Conservation (phyloP, 768 basidiomycete species). For the Termitomyces sp. region DNA sequence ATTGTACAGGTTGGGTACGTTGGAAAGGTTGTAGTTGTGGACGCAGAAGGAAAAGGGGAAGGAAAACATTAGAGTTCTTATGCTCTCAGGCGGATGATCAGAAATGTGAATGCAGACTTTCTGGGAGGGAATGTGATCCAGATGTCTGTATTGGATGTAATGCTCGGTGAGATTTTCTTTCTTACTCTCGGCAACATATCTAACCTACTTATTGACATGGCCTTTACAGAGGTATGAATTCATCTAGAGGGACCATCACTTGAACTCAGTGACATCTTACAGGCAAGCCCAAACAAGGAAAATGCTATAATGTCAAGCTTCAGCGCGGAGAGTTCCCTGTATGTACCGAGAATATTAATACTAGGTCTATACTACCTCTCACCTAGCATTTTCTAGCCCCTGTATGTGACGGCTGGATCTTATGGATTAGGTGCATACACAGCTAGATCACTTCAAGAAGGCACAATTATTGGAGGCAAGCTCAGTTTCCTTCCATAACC, state of each 20-base stretch:
- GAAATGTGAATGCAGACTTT: slow-evolving; percentile 33
- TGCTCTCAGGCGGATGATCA: slow-evolving; percentile 13
- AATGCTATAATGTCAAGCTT: slow-evolving; percentile 16
- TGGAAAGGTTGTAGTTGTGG: slow-evolving; percentile 40
- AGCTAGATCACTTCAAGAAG: slow-evolving; percentile 2
- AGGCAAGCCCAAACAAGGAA: slow-evolving; percentile 11
- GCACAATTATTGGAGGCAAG: slow-evolving; percentile 23
- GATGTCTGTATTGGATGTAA: slow-evolving; percentile 44
- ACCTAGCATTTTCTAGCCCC: slow-evolving; percentile 19
- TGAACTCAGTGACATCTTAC: not conserved
- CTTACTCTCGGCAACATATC: not conserved
- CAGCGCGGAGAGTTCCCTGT: slow-evolving; percentile 20
- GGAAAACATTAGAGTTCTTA: slow-evolving; percentile 3
- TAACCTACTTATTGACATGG: not conserved
- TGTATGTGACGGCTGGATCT: slow-evolving; percentile 30
- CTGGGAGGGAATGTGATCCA: slow-evolving; percentile 48
- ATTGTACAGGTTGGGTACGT: slow-evolving; percentile 33
- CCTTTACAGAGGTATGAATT: slow-evolving; percentile 11
- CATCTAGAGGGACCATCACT: not conserved
- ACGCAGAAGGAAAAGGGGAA: slow-evolving; percentile 17
- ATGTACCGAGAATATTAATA: not conserved
- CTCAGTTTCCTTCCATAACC: not conserved
- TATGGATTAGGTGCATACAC: slow-evolving; percentile 48
- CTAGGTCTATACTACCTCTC: not conserved
- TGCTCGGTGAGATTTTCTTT: slow-evolving; percentile 31